Evolutionary conservation across 441 rosid species (phyloP).

Genomic region (Pelargonium australe): DNA sequence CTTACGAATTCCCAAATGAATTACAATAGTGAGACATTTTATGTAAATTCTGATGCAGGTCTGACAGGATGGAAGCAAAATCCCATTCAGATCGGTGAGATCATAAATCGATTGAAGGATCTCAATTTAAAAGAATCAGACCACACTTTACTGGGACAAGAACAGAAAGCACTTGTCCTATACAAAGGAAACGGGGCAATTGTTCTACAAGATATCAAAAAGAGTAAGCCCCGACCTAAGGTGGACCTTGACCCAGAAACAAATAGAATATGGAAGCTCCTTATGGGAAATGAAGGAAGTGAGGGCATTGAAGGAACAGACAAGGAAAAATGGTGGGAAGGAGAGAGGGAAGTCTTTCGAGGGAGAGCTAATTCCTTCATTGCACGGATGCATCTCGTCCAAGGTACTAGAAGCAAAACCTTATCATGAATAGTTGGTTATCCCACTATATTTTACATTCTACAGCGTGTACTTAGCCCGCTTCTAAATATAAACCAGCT

Average conservation of each 20-base stretch:
- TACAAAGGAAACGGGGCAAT: slow-evolving; percentile 50
- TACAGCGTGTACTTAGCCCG: background rate
- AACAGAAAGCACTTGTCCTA: slow-evolving; percentile 53
- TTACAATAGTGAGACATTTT: slow-evolving; percentile 16
- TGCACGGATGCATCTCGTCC: slow-evolving; percentile 95
- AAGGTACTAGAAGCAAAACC: slow-evolving; percentile 47
- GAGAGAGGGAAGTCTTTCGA: slow-evolving; percentile 68
- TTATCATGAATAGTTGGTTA: slow-evolving; percentile 10
- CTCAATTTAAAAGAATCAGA: slow-evolving; percentile 37
- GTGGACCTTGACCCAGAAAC: slow-evolving; percentile 90
- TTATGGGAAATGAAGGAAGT: slow-evolving; percentile 66
- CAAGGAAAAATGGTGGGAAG: slow-evolving; percentile 75
- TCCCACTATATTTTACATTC: slow-evolving; percentile 8
- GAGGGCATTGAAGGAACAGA: slow-evolving; percentile 46
- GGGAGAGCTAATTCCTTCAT: slow-evolving; percentile 89
- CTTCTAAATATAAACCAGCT: background rate
- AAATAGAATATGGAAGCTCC: slow-evolving; percentile 73
- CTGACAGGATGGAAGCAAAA: slow-evolving; percentile 27
- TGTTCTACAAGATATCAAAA: slow-evolving; percentile 50
- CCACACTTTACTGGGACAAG: slow-evolving; percentile 21
- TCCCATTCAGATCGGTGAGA: slow-evolving; percentile 36
- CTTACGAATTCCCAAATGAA: slow-evolving; percentile 16
- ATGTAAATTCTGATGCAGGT: slow-evolving; percentile 33
- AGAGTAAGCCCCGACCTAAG: slow-evolving; percentile 67
- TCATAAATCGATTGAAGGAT: slow-evolving; percentile 37